Percentiles rank a stretch among this genome's conserved stretches.
Conservation (phyloP, 345 rosid species). For the Triadica sebifera region DNA sequence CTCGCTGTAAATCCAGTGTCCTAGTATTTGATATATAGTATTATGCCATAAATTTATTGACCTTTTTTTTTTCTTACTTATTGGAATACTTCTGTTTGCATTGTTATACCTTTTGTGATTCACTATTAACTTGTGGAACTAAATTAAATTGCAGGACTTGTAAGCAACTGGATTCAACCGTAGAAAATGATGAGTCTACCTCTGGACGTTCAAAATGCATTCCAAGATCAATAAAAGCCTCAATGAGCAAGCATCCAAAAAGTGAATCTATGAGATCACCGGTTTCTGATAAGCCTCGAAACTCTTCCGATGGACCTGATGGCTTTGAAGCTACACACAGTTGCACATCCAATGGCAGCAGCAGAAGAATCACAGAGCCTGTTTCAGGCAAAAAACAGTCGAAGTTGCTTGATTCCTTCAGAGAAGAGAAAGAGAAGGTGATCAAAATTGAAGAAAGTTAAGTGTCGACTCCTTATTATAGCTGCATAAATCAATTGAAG, state of each 20-base stretch:
- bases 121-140: not conserved
- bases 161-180: conserved; percentile 48
- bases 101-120: not conserved
- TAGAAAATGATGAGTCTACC: conserved; percentile 45
- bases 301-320: conserved; percentile 47
- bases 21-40: not conserved
- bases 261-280: conserved; percentile 73
- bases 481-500: not conserved
- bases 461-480: conserved; percentile 31
- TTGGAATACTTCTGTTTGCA: not conserved
- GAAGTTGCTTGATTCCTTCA: conserved; percentile 52
- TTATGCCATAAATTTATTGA: not conserved
- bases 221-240: conserved; percentile 55
- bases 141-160: conserved; percentile 45
- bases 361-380: conserved; percentile 58
- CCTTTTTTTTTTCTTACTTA: not conserved
- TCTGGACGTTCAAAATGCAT: conserved; percentile 58
- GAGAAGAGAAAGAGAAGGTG: conserved; percentile 63
- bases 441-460: conserved; percentile 91
- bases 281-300: conserved; percentile 55
- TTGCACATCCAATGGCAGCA: conserved; percentile 39
- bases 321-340: conserved; percentile 23
- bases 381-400: conserved; percentile 31
- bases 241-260: conserved; percentile 55
- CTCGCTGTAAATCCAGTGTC: not conserved